A percentile compares a stretch with the other conserved stretches of the same genome.
phyloP scores from a whole-genome alignment of 768 basidiomycete species.

The Cystofilobasidium capitatum region DNA sequence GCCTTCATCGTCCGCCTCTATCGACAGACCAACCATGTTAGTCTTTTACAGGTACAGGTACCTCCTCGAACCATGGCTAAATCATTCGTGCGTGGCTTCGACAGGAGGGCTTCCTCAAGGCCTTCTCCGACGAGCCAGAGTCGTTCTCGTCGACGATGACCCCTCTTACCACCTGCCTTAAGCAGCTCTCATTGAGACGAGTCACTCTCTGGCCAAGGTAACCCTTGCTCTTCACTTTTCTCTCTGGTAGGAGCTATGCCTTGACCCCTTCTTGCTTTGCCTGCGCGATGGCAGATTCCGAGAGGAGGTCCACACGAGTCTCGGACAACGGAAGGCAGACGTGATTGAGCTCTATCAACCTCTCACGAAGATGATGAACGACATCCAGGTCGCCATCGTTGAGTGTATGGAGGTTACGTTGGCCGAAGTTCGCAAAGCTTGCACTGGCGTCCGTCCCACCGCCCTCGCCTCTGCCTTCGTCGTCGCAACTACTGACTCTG shows the following conservation, averaged over 20 bases:
- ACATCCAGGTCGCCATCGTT: slow-evolving; percentile 82
- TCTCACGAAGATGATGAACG: slow-evolving; percentile 75
- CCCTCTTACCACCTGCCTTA: slow-evolving; percentile 83
- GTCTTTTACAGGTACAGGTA: no score
- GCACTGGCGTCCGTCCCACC: slow-evolving; percentile 49
- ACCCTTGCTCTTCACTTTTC: not conserved
- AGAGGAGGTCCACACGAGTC: slow-evolving; percentile 68
- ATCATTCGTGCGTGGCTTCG: not conserved
- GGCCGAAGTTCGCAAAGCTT: slow-evolving; percentile 77
- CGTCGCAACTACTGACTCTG: not conserved
- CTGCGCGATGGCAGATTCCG: slow-evolving; percentile 57
- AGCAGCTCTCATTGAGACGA: slow-evolving; percentile 77
- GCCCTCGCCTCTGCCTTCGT: not conserved
- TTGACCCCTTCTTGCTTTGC: not conserved
- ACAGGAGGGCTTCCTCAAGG: slow-evolving; percentile 78
- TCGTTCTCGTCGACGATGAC: slow-evolving; percentile 85
- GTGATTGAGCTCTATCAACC: slow-evolving; percentile 83
- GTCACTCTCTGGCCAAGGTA: slow-evolving; percentile 89
- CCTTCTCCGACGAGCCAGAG: slow-evolving; percentile 94
- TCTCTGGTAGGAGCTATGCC: not conserved
- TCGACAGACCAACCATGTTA: slow-evolving; percentile 67
- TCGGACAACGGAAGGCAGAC: slow-evolving; percentile 76
- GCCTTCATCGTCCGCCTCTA: slow-evolving; percentile 88
- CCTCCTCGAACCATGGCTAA: not conserved
- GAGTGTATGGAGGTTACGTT: slow-evolving; percentile 90